phyloP scores from a whole-genome alignment of 75 land plant species.

The Sequoia sempervirens region DNA sequence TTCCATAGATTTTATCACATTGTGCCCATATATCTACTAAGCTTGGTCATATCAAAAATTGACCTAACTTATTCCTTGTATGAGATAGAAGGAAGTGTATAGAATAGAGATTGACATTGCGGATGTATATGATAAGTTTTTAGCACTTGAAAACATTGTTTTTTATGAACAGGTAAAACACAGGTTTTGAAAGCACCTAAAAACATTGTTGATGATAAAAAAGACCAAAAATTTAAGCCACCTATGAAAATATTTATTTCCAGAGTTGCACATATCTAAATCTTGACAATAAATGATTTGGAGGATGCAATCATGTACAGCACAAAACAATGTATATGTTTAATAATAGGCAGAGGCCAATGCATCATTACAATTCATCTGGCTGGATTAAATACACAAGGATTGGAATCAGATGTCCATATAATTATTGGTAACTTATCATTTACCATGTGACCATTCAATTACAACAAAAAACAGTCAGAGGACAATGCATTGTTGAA shows the following conservation, averaged over 20 bases:
- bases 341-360: not conserved
- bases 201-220: not conserved
- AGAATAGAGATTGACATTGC: not conserved
- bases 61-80: not conserved
- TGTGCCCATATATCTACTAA: not conserved
- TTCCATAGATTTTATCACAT: too few species aligned
- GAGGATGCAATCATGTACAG: not conserved
- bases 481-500: too few species aligned
- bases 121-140: not conserved
- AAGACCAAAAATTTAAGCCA: not conserved
- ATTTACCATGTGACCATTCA: not conserved
- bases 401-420: not conserved
- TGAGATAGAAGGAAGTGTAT: not conserved
- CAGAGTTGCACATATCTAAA: not conserved
- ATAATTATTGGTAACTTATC: not conserved
- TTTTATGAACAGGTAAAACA: too few species aligned
- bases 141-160: not conserved
- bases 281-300: not conserved
- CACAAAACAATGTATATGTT: not conserved
- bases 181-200: not conserved
- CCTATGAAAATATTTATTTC: not conserved
- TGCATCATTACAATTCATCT: not conserved
- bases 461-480: too few species aligned
- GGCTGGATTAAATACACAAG: not conserved
- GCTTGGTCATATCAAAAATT: not conserved